Evolutionary conservation across 192 early-diverging fungal genomes (phyloP), one percentile per base, ranked within the genome.

Genomic region (Backusella luteola): DNA sequence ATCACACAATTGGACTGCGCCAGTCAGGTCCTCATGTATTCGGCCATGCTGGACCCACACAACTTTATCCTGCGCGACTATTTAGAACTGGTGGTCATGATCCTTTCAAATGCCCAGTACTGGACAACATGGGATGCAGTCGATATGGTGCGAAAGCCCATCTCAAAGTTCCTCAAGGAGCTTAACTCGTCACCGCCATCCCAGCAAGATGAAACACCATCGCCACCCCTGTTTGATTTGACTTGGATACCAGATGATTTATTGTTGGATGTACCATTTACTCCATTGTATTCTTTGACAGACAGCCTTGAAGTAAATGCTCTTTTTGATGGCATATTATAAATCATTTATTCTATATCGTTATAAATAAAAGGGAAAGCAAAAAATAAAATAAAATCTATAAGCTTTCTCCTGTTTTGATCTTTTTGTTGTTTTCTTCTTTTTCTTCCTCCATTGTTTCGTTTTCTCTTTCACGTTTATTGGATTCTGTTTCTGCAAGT

Each of bases 391-490:
- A n/a, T n/a, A n/a, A n/a, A 32, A 32, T 63, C 14, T 63, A 63
- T 35, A 17, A 19, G 9, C 70, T 29, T 29, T 63, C 35, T 21
- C 63, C 53, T 17, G 69, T 71, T 63, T 53, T 76, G 23, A 29
- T 4, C 38, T 71, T 42, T 41, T 76, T 63, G 14, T 14, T 63
- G 23, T 11, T 76, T n/a, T 34, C 53, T 14, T 29, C 35, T 11
- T 5, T 9, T 53, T 15, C 11, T 53, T 15, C 11, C 15, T 35
- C 11, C 8, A 35, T 71, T 44, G 42, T 71, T 6, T 49, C 36
- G 29, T 49, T 46, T 23, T 76, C 46, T n/a, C 36, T 52, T 38
- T 76, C 68, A 69, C 66, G 41, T 34, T 69, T 76, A n/a, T 6
- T 36, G 26, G 63, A 42, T 19, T 44, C 39, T 4, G 2, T 49